These are phyloP conservation scores for Agrocybe praecox DNA, from an alignment of 768 basidiomycete species.

Conservation along the genomic window DNA sequence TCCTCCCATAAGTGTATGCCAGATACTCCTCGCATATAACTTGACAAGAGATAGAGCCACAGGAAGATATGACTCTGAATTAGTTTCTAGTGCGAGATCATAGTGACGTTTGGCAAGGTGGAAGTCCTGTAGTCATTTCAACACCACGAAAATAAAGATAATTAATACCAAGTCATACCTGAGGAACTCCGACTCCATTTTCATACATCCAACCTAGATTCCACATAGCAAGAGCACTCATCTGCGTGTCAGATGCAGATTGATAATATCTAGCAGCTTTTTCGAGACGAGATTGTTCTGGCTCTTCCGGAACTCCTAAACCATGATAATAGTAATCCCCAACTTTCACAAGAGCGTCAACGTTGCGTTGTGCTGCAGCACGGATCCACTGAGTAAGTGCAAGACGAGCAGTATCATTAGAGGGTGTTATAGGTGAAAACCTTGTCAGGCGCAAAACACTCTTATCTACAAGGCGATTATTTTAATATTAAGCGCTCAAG, in stretches of 20 bases:
- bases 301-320: slow-evolving; percentile 68
- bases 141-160: not conserved
- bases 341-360: slow-evolving; percentile 97
- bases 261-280: slow-evolving; percentile 95
- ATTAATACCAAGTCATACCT: slow-evolving; percentile 44
- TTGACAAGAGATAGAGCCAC: slow-evolving; percentile 81
- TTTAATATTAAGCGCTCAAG: not conserved
- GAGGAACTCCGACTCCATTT: slow-evolving; percentile 89
- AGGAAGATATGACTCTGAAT: slow-evolving; percentile 87
- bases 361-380: slow-evolving; percentile 89
- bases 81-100: slow-evolving; percentile 86
- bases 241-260: slow-evolving; percentile 89
- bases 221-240: slow-evolving; percentile 97
- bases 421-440: slow-evolving; percentile 70
- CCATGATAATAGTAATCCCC: slow-evolving; percentile 97
- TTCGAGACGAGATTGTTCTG: slow-evolving; percentile 66
- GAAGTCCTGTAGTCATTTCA: slow-evolving; percentile 68
- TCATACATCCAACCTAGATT: slow-evolving; percentile 99
- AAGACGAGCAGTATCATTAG: slow-evolving; percentile 79
- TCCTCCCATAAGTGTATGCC: slow-evolving; percentile 79
- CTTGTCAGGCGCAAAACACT: slow-evolving; percentile 69
- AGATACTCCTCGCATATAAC: slow-evolving; percentile 81
- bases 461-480: slow-evolving; percentile 50
- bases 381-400: slow-evolving; percentile 95
- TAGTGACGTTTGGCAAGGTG: slow-evolving; percentile 96